A percentile compares a stretch with the other conserved stretches of the same genome.
phyloP scores from a whole-genome alignment of 495 filamentous ascomycete genomes.

The Amorphotheca resinae region DNA sequence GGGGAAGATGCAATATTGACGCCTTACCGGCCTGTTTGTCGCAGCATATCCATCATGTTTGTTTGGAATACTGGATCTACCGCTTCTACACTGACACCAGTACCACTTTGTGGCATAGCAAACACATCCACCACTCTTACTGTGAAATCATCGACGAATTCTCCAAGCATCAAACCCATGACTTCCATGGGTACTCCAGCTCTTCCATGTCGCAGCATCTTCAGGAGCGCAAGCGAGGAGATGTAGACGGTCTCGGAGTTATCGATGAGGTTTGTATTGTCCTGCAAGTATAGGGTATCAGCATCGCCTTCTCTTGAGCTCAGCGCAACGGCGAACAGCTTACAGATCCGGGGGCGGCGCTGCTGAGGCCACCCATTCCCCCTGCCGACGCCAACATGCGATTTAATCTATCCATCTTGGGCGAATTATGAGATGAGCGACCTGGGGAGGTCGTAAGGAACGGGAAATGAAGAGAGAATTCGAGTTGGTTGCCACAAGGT shows the following conservation, averaged over 20 bases:
- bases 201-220: conserved; percentile 95
- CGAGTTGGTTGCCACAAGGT: conserved; percentile 11
- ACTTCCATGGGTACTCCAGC: conserved; percentile 99
- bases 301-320: conserved; percentile 14
- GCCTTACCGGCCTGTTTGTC: conserved; percentile 84
- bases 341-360: conserved; percentile 65
- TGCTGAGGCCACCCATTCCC: conserved; percentile 59
- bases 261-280: conserved; percentile 80
- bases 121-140: conserved; percentile 97
- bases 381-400: conserved; percentile 69
- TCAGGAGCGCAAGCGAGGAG: conserved; percentile 89
- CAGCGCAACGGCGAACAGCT: conserved; percentile 24
- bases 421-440: neutral
- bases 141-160: conserved; percentile 98
- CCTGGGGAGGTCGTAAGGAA: neutral
- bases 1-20: neutral
- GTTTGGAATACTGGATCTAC: conserved; percentile 97
- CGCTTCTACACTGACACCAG: conserved; percentile 94
- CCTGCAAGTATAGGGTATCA: conserved; percentile 33
- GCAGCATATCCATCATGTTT: conserved; percentile 99
- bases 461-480: neutral
- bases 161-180: conserved; percentile 97
- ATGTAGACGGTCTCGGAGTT: conserved; percentile 99
- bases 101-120: conserved; percentile 99
- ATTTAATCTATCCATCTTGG: conserved; percentile 72